Evolutionary conservation across 495 filamentous ascomycete species (phyloP).

Genomic region (Podospora didyma): DNA sequence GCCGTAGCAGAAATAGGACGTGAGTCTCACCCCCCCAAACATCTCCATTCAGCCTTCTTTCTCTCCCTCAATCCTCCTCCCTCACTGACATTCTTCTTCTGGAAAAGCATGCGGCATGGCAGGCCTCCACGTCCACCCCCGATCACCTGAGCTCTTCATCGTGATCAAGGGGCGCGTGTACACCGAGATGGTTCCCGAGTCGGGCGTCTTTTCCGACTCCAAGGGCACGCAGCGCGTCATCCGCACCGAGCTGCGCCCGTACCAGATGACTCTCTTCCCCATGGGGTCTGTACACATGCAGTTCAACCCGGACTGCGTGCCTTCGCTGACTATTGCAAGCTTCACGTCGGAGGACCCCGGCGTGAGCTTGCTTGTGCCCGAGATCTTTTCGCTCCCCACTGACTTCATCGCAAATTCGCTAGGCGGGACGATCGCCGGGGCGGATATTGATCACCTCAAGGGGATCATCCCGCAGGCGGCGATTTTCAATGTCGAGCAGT

Average conservation of each 20-base stretch:
- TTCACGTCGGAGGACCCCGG: slow-evolving; percentile 50
- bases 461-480: slow-evolving; percentile 15
- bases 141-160: slow-evolving; percentile 39
- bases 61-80: neutral
- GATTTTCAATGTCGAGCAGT: slow-evolving; percentile 21
- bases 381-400: slow-evolving; percentile 44
- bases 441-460: slow-evolving; percentile 15
- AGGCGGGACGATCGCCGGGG: slow-evolving; percentile 28
- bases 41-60: too few relatives aligned
- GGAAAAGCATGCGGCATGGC: slow-evolving; percentile 40
- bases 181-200: slow-evolving; percentile 48
- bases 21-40: too few relatives aligned
- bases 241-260: slow-evolving; percentile 36
- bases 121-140: slow-evolving; percentile 44
- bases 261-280: slow-evolving; percentile 41
- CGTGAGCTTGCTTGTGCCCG: slow-evolving; percentile 42
- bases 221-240: slow-evolving; percentile 26
- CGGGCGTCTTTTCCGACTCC: slow-evolving; percentile 28
- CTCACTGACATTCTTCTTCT: too few relatives aligned
- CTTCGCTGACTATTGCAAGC: slow-evolving; percentile 25
- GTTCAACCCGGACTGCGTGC: slow-evolving; percentile 44
- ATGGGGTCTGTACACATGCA: slow-evolving; percentile 50
- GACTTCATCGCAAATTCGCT: slow-evolving; percentile 44
- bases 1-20: too few relatives aligned
- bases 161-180: slow-evolving; percentile 41